A percentile compares a stretch with the other conserved stretches of the same genome.
Evolutionary conservation across 2,329 filamentous ascomycete genomes (phyloP).

Genomic region (Paraphoma chrysanthemicola): DNA sequence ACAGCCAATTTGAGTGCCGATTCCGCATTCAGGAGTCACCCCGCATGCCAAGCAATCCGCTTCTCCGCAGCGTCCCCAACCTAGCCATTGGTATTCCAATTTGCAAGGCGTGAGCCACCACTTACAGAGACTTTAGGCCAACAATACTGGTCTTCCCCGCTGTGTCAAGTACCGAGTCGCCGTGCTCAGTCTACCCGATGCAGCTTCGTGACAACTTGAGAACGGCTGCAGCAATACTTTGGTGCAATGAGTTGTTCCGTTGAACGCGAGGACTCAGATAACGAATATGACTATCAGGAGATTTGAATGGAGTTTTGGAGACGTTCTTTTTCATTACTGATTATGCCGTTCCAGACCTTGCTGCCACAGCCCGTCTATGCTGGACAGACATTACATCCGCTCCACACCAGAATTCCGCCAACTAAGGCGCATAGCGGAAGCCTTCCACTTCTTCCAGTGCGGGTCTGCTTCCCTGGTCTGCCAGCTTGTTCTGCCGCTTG

Average conservation of each 20-base stretch:
- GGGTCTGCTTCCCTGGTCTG: conserved; percentile 28
- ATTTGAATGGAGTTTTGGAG: background rate
- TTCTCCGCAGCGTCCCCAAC: too few species aligned
- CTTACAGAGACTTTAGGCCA: too few species aligned
- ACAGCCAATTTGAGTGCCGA: too few species aligned
- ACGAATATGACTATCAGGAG: background rate
- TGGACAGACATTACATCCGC: background rate
- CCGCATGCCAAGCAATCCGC: too few species aligned
- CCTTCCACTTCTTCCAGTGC: conserved; percentile 33
- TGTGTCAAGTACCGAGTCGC: too few species aligned
- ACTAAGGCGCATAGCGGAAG: conserved; percentile 33
- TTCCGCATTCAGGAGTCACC: too few species aligned
- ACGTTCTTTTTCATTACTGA: background rate
- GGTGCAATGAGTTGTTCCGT: background rate
- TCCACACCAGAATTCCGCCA: background rate
- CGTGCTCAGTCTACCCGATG: too few species aligned
- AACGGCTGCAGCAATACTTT: background rate
- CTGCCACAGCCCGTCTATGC: background rate
- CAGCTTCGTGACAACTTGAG: background rate
- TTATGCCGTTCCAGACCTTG: too few species aligned
- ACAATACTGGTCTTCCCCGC: too few species aligned
- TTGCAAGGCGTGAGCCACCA: too few species aligned
- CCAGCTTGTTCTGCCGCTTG: conserved; percentile 27
- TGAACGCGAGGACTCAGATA: background rate
- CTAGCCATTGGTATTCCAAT: too few species aligned